phyloP scores from a whole-genome alignment of 306 rosid genomes.

The Gillenia trifoliata region DNA sequence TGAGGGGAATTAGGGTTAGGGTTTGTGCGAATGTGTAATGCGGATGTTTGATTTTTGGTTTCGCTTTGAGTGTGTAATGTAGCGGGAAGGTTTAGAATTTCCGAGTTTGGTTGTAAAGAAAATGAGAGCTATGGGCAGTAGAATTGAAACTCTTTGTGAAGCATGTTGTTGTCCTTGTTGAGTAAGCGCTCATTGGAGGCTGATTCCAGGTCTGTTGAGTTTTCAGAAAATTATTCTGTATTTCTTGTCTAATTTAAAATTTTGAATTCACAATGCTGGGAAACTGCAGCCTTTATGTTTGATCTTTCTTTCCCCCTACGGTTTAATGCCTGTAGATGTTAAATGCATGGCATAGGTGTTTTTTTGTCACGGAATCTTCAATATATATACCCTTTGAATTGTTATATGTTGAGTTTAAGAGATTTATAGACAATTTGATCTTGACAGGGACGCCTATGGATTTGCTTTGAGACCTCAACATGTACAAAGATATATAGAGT shows the following conservation, averaged over 20 bases:
- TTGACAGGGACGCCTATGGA: constrained; percentile 78
- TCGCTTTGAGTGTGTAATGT: constrained; percentile 31
- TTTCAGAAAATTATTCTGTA: not conserved
- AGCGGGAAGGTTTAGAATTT: constrained; percentile 21
- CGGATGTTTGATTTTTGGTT: constrained; percentile 11
- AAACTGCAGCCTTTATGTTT: not conserved
- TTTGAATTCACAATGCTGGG: not conserved
- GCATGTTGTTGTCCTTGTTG: constrained; percentile 96
- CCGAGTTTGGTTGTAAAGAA: constrained; percentile 26
- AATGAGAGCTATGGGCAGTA: constrained; percentile 62
- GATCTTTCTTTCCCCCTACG: not conserved
- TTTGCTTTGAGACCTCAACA: constrained; percentile 95
- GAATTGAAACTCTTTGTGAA: constrained; percentile 48
- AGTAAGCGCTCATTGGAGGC: constrained; percentile 93
- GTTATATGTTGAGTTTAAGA: not conserved
- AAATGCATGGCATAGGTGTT: not conserved
- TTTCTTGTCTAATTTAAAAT: too few species aligned
- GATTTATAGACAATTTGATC: not conserved
- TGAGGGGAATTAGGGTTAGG: not conserved
- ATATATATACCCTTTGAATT: not conserved
- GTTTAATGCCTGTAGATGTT: not conserved
- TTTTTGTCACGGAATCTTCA: not conserved
- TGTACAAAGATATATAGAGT: constrained; percentile 65
- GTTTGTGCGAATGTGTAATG: constrained; percentile 8
- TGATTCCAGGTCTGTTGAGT: constrained; percentile 73